A percentile compares a stretch with the other conserved stretches of the same genome.
These are phyloP conservation scores for Typha latifolia DNA, from an alignment of 176 grass and related monocot genomes.

Conservation along the genomic window DNA sequence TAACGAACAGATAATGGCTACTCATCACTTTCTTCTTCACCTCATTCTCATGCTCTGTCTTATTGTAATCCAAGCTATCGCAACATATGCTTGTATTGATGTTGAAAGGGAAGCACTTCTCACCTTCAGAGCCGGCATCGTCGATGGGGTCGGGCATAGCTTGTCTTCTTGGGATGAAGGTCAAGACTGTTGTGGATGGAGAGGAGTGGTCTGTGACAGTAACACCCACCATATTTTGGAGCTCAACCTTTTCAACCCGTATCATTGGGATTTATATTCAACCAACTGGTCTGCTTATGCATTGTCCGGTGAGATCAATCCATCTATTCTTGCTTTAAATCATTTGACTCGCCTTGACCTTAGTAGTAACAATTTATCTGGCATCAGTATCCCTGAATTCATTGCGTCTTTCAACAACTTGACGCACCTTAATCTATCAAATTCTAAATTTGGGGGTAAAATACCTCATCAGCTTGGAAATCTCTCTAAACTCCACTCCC, in stretches of 20 bases:
- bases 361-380: background rate
- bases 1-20: background rate
- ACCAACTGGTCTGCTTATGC: background rate
- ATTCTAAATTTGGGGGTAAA: background rate
- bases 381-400: background rate
- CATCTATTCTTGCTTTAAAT: conserved; percentile 14
- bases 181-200: background rate
- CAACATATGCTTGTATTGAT: background rate
- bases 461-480: background rate
- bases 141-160: background rate
- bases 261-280: background rate
- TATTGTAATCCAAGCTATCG: background rate
- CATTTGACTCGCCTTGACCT: conserved; percentile 18
- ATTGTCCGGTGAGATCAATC: conserved; percentile 7
- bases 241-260: background rate
- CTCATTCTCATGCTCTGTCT: background rate
- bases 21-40: background rate
- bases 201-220: background rate
- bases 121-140: background rate
- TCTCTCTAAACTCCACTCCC: background rate
- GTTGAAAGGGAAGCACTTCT: conserved; percentile 4
- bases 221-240: background rate
- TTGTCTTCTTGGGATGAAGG: background rate
- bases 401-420: background rate
- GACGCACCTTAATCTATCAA: background rate